A percentile compares a stretch with the other conserved stretches of the same genome.
These are phyloP conservation scores for Monosporascus sp. DNA, from an alignment of 2,329 filamentous ascomycete species.

Conservation along the genomic window DNA sequence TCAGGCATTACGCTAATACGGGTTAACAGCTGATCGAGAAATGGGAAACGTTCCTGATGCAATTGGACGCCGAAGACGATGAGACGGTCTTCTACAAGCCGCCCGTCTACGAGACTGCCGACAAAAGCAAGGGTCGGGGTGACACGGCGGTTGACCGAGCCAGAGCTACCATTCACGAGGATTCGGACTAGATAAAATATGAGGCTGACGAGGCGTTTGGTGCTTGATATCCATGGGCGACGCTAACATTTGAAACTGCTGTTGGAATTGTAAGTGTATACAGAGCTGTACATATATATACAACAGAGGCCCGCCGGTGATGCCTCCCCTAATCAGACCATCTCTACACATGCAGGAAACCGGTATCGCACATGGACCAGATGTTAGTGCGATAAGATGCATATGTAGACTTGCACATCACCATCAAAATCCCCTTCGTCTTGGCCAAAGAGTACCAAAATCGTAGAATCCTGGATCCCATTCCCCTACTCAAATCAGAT, in stretches of 20 bases:
- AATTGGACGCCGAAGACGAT: slow-evolving; percentile 90
- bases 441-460: too few species aligned
- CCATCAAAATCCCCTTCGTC: too few species aligned
- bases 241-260: too few species aligned
- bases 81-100: slow-evolving; percentile 62
- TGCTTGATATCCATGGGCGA: slow-evolving; percentile 10
- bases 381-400: too few species aligned
- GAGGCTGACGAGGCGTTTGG: slow-evolving; percentile 1
- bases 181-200: slow-evolving; percentile 44
- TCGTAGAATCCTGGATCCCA: too few species aligned
- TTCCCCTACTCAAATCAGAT: background rate
- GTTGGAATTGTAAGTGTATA: slow-evolving; percentile 14
- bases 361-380: too few species aligned
- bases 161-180: slow-evolving; percentile 52
- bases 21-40: slow-evolving; percentile 63
- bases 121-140: slow-evolving; percentile 41
- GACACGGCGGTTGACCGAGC: slow-evolving; percentile 57
- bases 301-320: slow-evolving; percentile 1
- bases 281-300: slow-evolving; percentile 25
- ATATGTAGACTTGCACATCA: too few species aligned
- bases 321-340: slow-evolving; percentile 4
- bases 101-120: slow-evolving; percentile 47
- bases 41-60: slow-evolving; percentile 97
- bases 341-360: too few species aligned
- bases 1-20: slow-evolving; percentile 14